Evolutionary conservation across 2,329 filamentous ascomycete genomes (phyloP), one percentile per base, ranked within the genome.

Genomic region (Fonsecaea multimorphosa): DNA sequence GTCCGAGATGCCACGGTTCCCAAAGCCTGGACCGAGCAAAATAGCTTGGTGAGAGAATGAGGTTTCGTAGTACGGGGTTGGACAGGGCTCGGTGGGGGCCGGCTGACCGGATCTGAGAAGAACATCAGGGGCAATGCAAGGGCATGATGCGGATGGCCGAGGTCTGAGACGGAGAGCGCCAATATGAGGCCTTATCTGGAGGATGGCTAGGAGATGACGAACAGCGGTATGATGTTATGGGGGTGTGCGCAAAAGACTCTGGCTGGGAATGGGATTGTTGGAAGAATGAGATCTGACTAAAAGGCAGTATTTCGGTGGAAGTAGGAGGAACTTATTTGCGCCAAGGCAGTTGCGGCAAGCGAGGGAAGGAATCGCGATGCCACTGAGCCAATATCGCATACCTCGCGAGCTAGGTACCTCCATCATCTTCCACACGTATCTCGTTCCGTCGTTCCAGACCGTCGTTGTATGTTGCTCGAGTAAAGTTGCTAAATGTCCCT

Each of bases 11-110:
- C 44, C 22, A 60, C 32, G 27, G 22, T 16, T 31, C 12, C 12
- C 36, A 27, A 40, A 29, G 54, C 16, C 22, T 22, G 58, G 12
- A 22, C 16, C 40, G 31, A 36, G 31, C 46, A 31, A 16, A 34
- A 27, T 58, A 19, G 40, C 27, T 14, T 32, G 40, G 46, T 4
- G 24, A 51, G 8, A 59, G 16, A 52, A 31, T 2, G 31, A 34
- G 22, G 29, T 16, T 19, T 53, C 46, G 29, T 52, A 52, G 44
- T 38, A 52, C 46, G 29, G 31, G 34, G 24, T 22, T 52, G 40
- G 31, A 32, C 29, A 53, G 58, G 58, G 46, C 58, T 60, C 46
- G 58, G 58, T 60, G 58, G 58, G 58, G 58, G 58, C 58, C 58
- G 58, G 44, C 58, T 60, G 58, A 60, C 46, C 22, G 46, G 34